These are phyloP conservation scores for Sordariomycetes sp. DNA, from an alignment of 2,329 filamentous ascomycete species.

Conservation along the genomic window DNA sequence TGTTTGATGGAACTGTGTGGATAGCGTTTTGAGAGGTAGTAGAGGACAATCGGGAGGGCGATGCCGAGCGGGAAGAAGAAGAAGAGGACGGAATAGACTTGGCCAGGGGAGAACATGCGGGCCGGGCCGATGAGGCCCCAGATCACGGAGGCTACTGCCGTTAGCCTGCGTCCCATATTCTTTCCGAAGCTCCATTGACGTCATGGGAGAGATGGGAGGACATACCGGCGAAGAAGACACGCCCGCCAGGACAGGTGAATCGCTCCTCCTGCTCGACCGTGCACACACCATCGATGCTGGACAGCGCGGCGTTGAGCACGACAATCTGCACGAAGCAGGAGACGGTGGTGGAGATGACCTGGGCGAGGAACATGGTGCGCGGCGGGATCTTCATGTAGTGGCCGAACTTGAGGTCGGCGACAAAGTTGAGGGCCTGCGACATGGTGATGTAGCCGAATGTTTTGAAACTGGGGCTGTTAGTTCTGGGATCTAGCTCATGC, in stretches of 20 bases:
- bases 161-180: background rate
- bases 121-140: constrained; percentile 57
- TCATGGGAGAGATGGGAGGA: background rate
- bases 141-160: constrained; percentile 46
- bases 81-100: constrained; percentile 51
- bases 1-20: constrained; percentile 38
- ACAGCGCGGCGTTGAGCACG: constrained; percentile 51
- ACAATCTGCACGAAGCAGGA: constrained; percentile 56
- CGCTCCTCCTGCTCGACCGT: constrained; percentile 41
- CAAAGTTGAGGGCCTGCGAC: constrained; percentile 54
- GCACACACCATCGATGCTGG: constrained; percentile 55
- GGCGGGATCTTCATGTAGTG: constrained; percentile 67
- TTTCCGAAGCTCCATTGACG: background rate
- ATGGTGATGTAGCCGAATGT: constrained; percentile 54
- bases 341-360: constrained; percentile 55
- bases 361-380: constrained; percentile 54
- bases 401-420: constrained; percentile 57
- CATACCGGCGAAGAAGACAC: constrained; percentile 52
- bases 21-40: constrained; percentile 35
- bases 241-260: constrained; percentile 53
- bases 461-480: constrained; percentile 38
- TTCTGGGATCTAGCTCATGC: background rate
- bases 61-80: constrained; percentile 49
- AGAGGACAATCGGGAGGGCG: constrained; percentile 38
- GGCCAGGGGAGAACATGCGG: constrained; percentile 52